These are phyloP conservation scores for Cupressus sempervirens DNA, from an alignment of 75 land plant species.

Conservation along the genomic window DNA sequence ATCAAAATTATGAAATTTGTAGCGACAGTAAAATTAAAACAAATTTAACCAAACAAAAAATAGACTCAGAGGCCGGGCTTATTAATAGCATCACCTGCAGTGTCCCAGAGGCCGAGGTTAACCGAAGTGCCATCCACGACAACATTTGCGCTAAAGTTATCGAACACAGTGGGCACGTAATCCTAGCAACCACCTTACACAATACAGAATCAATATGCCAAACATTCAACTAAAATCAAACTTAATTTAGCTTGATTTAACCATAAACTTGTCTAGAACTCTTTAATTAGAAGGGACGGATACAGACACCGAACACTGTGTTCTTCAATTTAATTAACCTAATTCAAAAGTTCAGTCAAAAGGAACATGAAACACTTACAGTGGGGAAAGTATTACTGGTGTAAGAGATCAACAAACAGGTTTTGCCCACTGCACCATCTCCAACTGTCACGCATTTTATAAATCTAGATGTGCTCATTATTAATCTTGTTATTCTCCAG, in stretches of 20 bases:
- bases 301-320: too few relatives aligned
- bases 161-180: slow-evolving; percentile 48
- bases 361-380: slow-evolving; percentile 20
- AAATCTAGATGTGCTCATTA: slow-evolving; percentile 54
- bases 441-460: slow-evolving; percentile 55
- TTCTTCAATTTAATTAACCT: background rate
- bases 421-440: slow-evolving; percentile 43
- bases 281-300: background rate
- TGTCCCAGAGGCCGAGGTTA: slow-evolving; percentile 52
- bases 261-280: background rate
- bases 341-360: background rate
- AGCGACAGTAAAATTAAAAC: background rate
- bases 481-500: background rate
- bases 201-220: slow-evolving; percentile 1
- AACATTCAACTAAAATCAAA: background rate
- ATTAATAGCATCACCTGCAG: slow-evolving; percentile 30
- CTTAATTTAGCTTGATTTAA: background rate
- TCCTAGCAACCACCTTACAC: slow-evolving; percentile 18
- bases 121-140: slow-evolving; percentile 49
- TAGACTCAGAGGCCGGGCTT: background rate
- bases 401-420: slow-evolving; percentile 49
- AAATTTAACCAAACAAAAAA: background rate
- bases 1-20: background rate
- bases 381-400: slow-evolving; percentile 47
- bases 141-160: slow-evolving; percentile 51